These are phyloP conservation scores for Colletotrichum euphorbiae DNA, from an alignment of 2,329 filamentous ascomycete species.

Conservation along the genomic window DNA sequence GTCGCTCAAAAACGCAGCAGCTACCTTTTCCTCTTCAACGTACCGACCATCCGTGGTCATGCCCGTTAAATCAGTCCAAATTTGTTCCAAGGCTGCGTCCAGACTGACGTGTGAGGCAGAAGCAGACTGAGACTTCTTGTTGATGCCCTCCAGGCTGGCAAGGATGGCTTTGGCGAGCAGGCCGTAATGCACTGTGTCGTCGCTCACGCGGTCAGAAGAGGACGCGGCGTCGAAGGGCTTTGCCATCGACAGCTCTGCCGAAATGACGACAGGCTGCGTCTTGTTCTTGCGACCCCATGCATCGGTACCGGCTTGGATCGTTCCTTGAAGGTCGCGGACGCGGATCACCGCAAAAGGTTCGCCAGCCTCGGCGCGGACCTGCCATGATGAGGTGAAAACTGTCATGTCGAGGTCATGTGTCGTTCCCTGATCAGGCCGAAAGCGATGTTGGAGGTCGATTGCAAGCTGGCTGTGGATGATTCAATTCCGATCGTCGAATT, in stretches of 20 bases:
- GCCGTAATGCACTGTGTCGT: slow-evolving; percentile 83
- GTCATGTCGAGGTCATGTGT: too few species aligned
- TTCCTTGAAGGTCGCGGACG: slow-evolving; percentile 71
- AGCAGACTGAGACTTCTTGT: slow-evolving; percentile 3
- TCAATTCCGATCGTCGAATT: too few species aligned
- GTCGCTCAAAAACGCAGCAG: slow-evolving; percentile 45
- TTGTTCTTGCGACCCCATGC: slow-evolving; percentile 73
- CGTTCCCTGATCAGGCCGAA: too few species aligned
- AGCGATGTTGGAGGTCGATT: too few species aligned
- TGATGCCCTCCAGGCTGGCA: slow-evolving; percentile 52
- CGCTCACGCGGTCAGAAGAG: slow-evolving; percentile 68
- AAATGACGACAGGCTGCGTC: slow-evolving; percentile 71
- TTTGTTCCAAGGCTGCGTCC: slow-evolving; percentile 45
- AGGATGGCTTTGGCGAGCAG: slow-evolving; percentile 75
- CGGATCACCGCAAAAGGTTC: slow-evolving; percentile 66
- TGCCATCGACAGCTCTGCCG: slow-evolving; percentile 68
- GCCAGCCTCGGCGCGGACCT: slow-evolving; percentile 53
- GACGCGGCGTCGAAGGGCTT: slow-evolving; percentile 69
- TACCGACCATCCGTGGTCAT: slow-evolving; percentile 35
- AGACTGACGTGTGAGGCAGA: slow-evolving; percentile 37
- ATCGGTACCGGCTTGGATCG: slow-evolving; percentile 68
- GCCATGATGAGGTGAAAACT: slow-evolving; percentile 45
- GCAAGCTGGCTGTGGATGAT: too few species aligned
- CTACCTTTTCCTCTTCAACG: slow-evolving; percentile 31
- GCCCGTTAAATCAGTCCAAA: slow-evolving; percentile 51